Conservation (phyloP, 1,284 basidiomycete species). For the Omphalotus olearius region DNA sequence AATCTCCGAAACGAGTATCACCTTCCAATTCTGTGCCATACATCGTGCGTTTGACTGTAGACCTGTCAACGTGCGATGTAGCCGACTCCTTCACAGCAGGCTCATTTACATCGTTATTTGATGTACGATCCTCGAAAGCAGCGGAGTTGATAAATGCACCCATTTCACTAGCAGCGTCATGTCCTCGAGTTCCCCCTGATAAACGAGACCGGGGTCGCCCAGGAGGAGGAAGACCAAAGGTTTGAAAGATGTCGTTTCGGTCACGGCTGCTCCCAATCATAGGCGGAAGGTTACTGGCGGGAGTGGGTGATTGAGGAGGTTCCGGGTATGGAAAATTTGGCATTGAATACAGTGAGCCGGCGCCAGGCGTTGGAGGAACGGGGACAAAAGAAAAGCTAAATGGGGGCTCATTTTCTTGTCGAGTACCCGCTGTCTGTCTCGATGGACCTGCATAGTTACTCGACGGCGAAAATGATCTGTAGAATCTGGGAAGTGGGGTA, state of each 20-base stretch:
- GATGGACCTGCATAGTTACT: slow-evolving; percentile 16
- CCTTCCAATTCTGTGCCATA: slow-evolving; percentile 74
- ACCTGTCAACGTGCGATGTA: slow-evolving; percentile 20
- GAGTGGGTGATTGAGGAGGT: slow-evolving; percentile 66
- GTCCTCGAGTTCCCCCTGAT: slow-evolving; percentile 19
- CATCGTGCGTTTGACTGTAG: slow-evolving; percentile 59
- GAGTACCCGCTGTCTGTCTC: slow-evolving; percentile 34
- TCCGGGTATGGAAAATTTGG: slow-evolving; percentile 61
- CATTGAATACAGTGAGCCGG: slow-evolving; percentile 30
- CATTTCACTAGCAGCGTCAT: slow-evolving; percentile 5
- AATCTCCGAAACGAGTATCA: slow-evolving; percentile 77
- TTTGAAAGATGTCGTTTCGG: slow-evolving; percentile 38
- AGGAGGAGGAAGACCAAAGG: slow-evolving; percentile 39
- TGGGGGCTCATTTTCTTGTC: slow-evolving; percentile 47
- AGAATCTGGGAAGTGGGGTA: slow-evolving; percentile 47
- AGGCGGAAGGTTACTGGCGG: slow-evolving; percentile 25
- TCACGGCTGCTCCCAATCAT: slow-evolving; percentile 25
- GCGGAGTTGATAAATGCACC: slow-evolving; percentile 33
- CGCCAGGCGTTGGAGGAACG: slow-evolving; percentile 48
- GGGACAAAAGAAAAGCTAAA: slow-evolving; percentile 53
- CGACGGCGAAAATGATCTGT: slow-evolving; percentile 33
- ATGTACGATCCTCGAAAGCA: slow-evolving; percentile 26
- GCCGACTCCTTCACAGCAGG: slow-evolving; percentile 22
- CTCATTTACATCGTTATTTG: slow-evolving; percentile 21
- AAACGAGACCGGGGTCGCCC: slow-evolving; percentile 28